Evolutionary conservation across 495 filamentous ascomycete genomes (phyloP).

Genomic region (Penicillium taxi): DNA sequence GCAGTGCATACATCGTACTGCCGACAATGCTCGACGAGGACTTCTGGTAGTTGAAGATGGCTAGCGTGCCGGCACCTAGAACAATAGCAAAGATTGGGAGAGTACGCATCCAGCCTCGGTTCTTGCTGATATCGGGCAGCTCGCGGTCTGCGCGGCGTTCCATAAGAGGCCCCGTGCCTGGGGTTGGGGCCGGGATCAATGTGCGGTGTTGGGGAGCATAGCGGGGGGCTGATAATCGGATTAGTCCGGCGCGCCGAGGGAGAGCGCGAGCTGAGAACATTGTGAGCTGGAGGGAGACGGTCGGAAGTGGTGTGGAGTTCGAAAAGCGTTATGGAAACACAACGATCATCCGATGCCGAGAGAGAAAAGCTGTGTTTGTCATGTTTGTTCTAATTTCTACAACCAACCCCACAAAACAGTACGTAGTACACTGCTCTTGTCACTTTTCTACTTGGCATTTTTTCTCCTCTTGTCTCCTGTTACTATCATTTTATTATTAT

Average conservation of each 20-base stretch:
- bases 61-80: conserved; percentile 58
- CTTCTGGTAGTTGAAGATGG: conserved; percentile 99
- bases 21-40: conserved; percentile 70
- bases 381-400: neutral
- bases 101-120: conserved; percentile 42
- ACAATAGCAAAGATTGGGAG: conserved; percentile 51
- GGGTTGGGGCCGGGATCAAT: conserved; percentile 40
- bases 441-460: conserved; percentile 4
- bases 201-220: too few relatives aligned
- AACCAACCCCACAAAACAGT: conserved; percentile 36
- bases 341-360: conserved; percentile 1
- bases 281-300: neutral
- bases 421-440: too few relatives aligned
- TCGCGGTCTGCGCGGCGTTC: conserved; percentile 73
- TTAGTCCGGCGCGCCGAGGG: conserved; percentile 12
- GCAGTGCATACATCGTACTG: conserved; percentile 82
- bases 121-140: conserved; percentile 46
- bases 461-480: neutral
- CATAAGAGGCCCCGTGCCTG: conserved; percentile 60
- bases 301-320: neutral
- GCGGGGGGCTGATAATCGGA: conserved; percentile 17
- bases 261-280: conserved; percentile 14
- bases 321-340: neutral
- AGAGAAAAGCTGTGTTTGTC: conserved; percentile 1
- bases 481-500: neutral